Evolutionary conservation across 148 eudicot species (phyloP).

Genomic region (Rhododendron vialii): DNA sequence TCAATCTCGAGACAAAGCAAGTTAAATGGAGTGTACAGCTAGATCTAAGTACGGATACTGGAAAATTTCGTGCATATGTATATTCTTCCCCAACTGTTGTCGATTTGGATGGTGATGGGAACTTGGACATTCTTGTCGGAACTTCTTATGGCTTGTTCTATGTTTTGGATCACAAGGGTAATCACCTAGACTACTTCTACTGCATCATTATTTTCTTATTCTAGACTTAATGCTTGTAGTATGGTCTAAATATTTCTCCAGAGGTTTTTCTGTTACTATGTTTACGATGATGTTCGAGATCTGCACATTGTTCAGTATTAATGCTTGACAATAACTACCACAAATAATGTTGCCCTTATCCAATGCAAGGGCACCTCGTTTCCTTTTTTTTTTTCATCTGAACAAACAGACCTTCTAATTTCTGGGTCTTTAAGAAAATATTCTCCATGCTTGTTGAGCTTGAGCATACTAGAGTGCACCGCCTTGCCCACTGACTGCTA

Average conservation of each 20-base stretch:
- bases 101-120: slow-evolving; percentile 96
- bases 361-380: not conserved
- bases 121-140: slow-evolving; percentile 91
- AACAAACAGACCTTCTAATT: not conserved
- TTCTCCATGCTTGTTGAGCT: not conserved
- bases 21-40: slow-evolving; percentile 79
- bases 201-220: not conserved
- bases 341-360: not conserved
- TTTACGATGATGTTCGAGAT: not conserved
- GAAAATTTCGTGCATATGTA: slow-evolving; percentile 77
- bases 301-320: not conserved
- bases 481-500: not conserved
- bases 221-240: not conserved
- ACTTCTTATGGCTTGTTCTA: slow-evolving; percentile 94
- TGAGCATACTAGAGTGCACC: not conserved
- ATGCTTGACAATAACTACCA: not conserved
- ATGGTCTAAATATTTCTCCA: not conserved
- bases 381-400: not conserved
- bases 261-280: not conserved
- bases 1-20: slow-evolving; percentile 93
- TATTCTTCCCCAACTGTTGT: slow-evolving; percentile 86
- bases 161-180: slow-evolving; percentile 93
- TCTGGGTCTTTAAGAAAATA: not conserved
- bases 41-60: slow-evolving; percentile 82
- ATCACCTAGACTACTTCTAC: slow-evolving; percentile 13